These are phyloP conservation scores for Apiospora aurea DNA, from an alignment of 2,329 filamentous ascomycete species.

Conservation along the genomic window DNA sequence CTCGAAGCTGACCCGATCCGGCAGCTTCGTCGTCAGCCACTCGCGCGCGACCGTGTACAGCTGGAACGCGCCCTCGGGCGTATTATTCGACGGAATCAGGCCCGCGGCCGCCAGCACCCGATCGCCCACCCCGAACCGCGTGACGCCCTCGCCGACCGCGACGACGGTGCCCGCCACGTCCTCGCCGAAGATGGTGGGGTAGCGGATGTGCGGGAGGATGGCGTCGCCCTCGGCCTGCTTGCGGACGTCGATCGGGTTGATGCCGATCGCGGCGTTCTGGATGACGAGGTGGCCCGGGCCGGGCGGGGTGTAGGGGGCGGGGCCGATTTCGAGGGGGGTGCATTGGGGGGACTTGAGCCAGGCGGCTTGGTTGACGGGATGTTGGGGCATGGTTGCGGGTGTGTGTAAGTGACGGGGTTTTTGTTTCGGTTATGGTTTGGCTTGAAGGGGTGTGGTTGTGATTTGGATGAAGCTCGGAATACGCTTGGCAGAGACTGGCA, in stretches of 20 bases:
- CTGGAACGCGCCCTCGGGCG: constrained; percentile 25
- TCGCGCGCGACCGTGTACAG: constrained; percentile 19
- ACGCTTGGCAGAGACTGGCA: too few relatives aligned
- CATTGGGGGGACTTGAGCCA: constrained; percentile 22
- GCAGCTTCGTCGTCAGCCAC: constrained; percentile 20
- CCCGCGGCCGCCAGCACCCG: constrained; percentile 29
- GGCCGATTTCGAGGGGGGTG: constrained; percentile 21
- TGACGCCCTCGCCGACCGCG: constrained; percentile 29
- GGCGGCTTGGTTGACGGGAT: constrained; percentile 18
- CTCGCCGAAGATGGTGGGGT: constrained; percentile 30
- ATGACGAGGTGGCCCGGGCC: constrained; percentile 18
- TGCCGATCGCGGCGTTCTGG: constrained; percentile 22
- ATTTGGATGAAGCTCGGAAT: too few relatives aligned
- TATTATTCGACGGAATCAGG: background rate
- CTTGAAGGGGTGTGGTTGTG: background rate
- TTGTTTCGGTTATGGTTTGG: background rate
- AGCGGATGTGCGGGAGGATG: constrained; percentile 6
- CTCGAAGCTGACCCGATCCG: constrained; percentile 20
- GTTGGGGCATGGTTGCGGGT: background rate
- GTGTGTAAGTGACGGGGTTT: background rate
- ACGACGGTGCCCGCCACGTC: constrained; percentile 36
- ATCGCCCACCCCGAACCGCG: constrained; percentile 32
- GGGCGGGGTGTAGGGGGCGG: constrained; percentile 18
- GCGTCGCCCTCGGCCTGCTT: background rate
- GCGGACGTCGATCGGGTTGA: constrained; percentile 26